Percentiles rank a stretch among this genome's conserved stretches.
Conservation (phyloP, 2,329 filamentous ascomycete genomes). For the Chaetomiaceae sp. region DNA sequence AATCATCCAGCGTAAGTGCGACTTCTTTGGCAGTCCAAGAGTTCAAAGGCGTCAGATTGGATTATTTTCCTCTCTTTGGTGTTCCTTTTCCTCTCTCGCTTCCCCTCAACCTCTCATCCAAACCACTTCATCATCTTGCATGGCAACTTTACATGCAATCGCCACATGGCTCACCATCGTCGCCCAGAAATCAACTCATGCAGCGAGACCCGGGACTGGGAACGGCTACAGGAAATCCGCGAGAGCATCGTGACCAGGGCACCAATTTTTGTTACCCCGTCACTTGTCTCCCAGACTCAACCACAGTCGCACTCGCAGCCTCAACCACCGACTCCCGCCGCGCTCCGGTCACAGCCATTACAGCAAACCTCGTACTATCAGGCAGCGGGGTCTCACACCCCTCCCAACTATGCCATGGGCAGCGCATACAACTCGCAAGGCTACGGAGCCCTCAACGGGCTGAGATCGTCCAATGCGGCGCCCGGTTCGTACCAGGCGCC, state of each 20-base stretch:
- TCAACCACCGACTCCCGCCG: not conserved
- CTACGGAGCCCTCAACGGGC: conserved; percentile 9
- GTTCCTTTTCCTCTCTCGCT: not conserved
- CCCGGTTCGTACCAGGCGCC: not conserved
- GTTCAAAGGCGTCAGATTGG: not conserved
- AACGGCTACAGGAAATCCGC: conserved; percentile 41
- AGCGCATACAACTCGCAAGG: conserved; percentile 1
- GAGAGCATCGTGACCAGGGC: conserved; percentile 36
- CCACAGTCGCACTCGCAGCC: conserved; percentile 14
- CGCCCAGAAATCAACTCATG: conserved; percentile 41
- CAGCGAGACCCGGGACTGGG: conserved; percentile 34
- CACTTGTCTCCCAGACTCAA: conserved; percentile 3
- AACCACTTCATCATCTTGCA: not conserved
- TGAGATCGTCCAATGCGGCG: conserved; percentile 1
- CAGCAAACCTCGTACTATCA: conserved; percentile 10
- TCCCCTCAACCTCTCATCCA: not conserved
- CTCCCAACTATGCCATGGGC: conserved; percentile 17
- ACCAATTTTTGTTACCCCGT: conserved; percentile 28
- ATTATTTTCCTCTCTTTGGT: not conserved
- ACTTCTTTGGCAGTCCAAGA: not conserved
- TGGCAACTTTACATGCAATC: not conserved
- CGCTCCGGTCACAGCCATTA: conserved; percentile 6
- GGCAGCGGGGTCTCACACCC: not conserved
- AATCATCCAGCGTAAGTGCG: conserved; percentile 68
- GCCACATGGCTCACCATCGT: conserved; percentile 6